phyloP scores from a whole-genome alignment of 225 moss, liverwort and hornwort species.

The Pseudoscleropodium purum region DNA sequence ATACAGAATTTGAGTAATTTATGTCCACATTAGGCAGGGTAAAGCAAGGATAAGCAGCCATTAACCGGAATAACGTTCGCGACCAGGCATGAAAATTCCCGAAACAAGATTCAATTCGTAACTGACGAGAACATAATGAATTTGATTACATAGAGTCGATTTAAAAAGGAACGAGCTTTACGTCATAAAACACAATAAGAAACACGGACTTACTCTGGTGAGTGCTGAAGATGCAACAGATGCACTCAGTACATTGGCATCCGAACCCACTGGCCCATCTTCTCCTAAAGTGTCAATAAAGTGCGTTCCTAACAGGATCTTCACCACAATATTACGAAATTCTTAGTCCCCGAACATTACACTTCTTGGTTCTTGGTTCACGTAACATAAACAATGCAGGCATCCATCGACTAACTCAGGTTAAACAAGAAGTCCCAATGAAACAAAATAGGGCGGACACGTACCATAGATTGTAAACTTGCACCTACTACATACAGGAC shows the following conservation, averaged over 20 bases:
- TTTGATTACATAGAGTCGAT: not conserved
- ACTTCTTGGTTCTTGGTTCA: not conserved
- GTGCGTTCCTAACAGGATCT: constrained; percentile 71
- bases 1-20: not conserved
- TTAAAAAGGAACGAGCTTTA: not conserved
- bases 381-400: not conserved
- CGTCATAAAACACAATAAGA: not conserved
- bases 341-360: not conserved
- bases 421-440: not conserved
- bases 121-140: not conserved
- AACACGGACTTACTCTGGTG: constrained; percentile 42
- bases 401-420: not conserved
- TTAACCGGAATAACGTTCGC: not conserved
- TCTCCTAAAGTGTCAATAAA: constrained; percentile 66
- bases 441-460: not conserved
- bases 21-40: not conserved
- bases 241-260: constrained; percentile 37
- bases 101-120: not conserved
- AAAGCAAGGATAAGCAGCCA: not conserved
- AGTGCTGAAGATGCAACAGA: constrained; percentile 57
- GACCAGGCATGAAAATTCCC: not conserved
- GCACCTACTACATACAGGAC: constrained; percentile 81
- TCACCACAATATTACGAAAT: not conserved
- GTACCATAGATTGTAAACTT: constrained; percentile 80
- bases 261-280: constrained; percentile 22